Evolutionary conservation across 345 rosid species (phyloP).

Genomic region (Heritiera fomes): DNA sequence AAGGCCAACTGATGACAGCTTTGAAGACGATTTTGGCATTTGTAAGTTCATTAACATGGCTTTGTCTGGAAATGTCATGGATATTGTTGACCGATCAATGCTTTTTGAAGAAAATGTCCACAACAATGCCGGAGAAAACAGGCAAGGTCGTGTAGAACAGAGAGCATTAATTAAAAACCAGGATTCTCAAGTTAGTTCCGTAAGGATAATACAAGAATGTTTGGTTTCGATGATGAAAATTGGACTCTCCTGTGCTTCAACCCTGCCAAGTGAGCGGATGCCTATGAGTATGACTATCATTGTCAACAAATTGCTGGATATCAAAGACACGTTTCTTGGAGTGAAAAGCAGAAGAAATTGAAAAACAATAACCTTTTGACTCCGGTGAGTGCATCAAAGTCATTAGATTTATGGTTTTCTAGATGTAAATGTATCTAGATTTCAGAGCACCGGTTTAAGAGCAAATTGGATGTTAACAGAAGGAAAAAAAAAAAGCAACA

Average conservation of each 20-base stretch:
- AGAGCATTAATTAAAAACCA: slow-evolving; percentile 2
- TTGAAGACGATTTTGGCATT: slow-evolving; percentile 6
- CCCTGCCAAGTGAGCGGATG: neutral
- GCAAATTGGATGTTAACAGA: too few relatives aligned
- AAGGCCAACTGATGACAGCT: slow-evolving; percentile 18
- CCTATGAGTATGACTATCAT: slow-evolving; percentile 10
- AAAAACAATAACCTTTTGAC: too few relatives aligned
- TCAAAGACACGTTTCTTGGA: slow-evolving; percentile 18
- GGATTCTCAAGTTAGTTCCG: neutral
- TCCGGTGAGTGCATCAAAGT: too few relatives aligned
- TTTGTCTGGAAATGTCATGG: slow-evolving; percentile 3
- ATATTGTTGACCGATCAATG: neutral
- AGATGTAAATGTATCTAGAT: too few relatives aligned
- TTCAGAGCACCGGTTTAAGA: too few relatives aligned
- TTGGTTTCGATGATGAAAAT: slow-evolving; percentile 23
- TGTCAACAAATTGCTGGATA: slow-evolving; percentile 25
- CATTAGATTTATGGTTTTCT: too few relatives aligned
- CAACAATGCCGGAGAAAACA: neutral
- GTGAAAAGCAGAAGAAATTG: neutral
- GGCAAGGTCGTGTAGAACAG: neutral
- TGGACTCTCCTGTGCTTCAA: slow-evolving; percentile 27
- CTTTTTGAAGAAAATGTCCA: neutral
- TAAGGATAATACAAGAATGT: slow-evolving; percentile 21
- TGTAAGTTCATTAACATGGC: slow-evolving; percentile 18
- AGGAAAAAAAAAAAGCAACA: too few relatives aligned